These are phyloP conservation scores for Sistotremastrum niveocremeum DNA, from an alignment of 768 basidiomycete species.

Conservation along the genomic window DNA sequence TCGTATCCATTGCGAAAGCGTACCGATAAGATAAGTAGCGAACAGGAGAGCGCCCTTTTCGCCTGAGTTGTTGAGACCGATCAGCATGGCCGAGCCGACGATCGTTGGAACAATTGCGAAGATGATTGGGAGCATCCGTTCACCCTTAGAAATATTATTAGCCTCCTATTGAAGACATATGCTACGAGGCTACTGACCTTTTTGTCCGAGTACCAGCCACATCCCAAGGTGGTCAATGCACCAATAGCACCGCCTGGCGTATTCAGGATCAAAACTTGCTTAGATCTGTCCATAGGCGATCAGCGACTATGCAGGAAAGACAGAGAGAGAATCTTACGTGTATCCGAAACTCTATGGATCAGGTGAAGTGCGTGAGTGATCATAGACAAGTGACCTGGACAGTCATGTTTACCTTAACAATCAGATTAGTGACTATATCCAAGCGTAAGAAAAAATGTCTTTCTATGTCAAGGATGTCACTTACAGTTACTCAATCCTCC, in stretches of 20 bases:
- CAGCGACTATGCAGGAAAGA: background rate
- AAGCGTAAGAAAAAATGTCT: background rate
- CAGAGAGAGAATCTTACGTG: slow-evolving; percentile 26
- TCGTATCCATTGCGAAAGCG: background rate
- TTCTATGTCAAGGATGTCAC: slow-evolving; percentile 9
- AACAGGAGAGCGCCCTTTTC: slow-evolving; percentile 42
- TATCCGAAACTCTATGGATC: slow-evolving; percentile 36
- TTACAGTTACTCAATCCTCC: slow-evolving; percentile 50
- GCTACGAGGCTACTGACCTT: slow-evolving; percentile 24
- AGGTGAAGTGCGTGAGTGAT: background rate
- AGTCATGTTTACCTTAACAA: slow-evolving; percentile 27
- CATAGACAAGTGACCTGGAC: too few species aligned
- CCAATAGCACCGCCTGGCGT: slow-evolving; percentile 43
- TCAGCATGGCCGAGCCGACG: slow-evolving; percentile 37
- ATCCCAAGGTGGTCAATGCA: slow-evolving; percentile 32
- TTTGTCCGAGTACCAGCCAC: slow-evolving; percentile 54
- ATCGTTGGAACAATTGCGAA: slow-evolving; percentile 47
- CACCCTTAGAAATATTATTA: slow-evolving; percentile 21
- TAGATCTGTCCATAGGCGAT: slow-evolving; percentile 25
- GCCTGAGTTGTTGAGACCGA: slow-evolving; percentile 35
- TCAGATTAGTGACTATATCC: slow-evolving; percentile 39
- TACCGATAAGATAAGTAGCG: slow-evolving; percentile 21
- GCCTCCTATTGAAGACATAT: background rate
- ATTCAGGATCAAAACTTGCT: slow-evolving; percentile 44
- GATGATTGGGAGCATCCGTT: slow-evolving; percentile 48